Evolutionary conservation across 169 alveolate genomes (phyloP), one percentile per base, ranked within the genome.

Genomic region (Plasmodium relictum): DNA sequence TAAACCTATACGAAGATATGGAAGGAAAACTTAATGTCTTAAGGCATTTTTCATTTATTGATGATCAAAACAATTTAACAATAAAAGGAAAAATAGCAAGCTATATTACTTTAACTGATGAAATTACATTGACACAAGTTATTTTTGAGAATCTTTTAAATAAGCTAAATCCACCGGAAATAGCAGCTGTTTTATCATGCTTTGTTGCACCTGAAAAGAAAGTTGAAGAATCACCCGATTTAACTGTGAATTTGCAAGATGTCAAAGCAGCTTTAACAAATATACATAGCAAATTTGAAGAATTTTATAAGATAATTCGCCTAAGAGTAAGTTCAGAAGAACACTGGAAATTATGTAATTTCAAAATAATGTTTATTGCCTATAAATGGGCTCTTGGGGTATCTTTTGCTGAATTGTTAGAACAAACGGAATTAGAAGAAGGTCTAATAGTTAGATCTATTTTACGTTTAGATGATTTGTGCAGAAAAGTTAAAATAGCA

Each of bases 391-490:
- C 96, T 6, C 85, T 59, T 6, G 96, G 96, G 37, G 71, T 52
- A n/a, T 94, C 96, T 18, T 94, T 94, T 66, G 74, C 90, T 61
- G 96, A 94, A 62, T 73, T 94, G 16, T 88, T 94, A 91, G 94
- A 94, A 65, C 88, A 89, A 22, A 88, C 95, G 10, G 95, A 92
- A 26, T 59, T 72, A 18, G 96, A 97, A 94, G 99, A 98, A 93
- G 99, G 99, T 18, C 94, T 95, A 50, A 96, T 98, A 31, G 99
- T 98, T 42, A 92, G 99, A 63, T 95, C 97, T 7, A 96, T 98
- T 59, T 83, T 93, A 37, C 92, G 99, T 52, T 94, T 97, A 37
- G 98, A 97, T 74, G 98, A 97, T 52, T 80, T 97, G 22, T 91
- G 98, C 50, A 95, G 95, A 50, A 94, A 92, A 59, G 92, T 94